phyloP scores from a whole-genome alignment of 2,329 filamentous ascomycete species.

The Talaromyces sp. region DNA sequence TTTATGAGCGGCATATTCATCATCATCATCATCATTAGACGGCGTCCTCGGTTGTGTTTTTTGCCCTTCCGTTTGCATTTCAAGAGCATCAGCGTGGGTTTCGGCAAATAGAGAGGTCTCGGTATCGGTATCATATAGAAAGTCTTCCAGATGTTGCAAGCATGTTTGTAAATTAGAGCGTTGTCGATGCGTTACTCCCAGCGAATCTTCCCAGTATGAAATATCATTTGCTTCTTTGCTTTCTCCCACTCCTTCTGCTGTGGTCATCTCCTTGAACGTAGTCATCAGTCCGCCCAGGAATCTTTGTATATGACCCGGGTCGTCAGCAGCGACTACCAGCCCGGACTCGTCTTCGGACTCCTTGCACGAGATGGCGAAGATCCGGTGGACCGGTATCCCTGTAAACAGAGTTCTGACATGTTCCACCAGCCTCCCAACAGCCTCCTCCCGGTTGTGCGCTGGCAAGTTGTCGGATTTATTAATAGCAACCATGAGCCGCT shows the following conservation, averaged over 20 bases:
- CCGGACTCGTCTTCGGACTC: conserved; percentile 41
- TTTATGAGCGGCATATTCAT: conserved; percentile 5
- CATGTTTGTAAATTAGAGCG: conserved; percentile 73
- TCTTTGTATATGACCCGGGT: conserved; percentile 61
- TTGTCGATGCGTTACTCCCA: conserved; percentile 89
- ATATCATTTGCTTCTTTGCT: conserved; percentile 33
- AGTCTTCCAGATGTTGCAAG: conserved; percentile 65
- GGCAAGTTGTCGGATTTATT: conserved; percentile 56
- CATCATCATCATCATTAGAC: conserved; percentile 1
- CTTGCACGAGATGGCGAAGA: conserved; percentile 69
- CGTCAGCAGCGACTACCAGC: conserved; percentile 35
- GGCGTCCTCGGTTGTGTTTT: conserved; percentile 11
- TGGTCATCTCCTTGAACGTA: conserved; percentile 54
- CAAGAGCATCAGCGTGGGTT: conserved; percentile 10
- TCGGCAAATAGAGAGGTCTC: conserved; percentile 3
- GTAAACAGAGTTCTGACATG: conserved; percentile 38
- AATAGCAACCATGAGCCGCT: conserved; percentile 54
- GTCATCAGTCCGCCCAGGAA: conserved; percentile 64
- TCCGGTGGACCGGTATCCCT: conserved; percentile 38
- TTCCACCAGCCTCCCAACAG: conserved; percentile 26
- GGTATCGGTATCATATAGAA: conserved; percentile 55
- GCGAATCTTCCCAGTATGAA: conserved; percentile 70
- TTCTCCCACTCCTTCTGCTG: conserved; percentile 30
- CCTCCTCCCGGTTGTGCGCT: conserved; percentile 6
- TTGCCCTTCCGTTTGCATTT: conserved; percentile 13